phyloP scores from a whole-genome alignment of 495 filamentous ascomycete species.

The Aspergillus mulundensis region DNA sequence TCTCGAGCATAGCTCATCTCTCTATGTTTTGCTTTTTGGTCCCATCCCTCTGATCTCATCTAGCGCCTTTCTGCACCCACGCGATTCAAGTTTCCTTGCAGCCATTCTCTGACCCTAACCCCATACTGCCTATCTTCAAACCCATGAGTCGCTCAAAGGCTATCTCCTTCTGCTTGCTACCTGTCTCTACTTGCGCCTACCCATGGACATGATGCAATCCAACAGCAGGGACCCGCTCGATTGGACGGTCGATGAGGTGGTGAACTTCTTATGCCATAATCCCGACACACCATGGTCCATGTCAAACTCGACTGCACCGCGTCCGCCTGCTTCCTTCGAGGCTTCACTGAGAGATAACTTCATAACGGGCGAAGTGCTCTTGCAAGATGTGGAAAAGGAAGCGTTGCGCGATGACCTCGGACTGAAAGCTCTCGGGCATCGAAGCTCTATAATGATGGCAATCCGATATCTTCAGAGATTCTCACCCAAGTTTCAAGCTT shows the following conservation, averaged over 20 bases:
- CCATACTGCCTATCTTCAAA: neutral
- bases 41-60: too few species aligned
- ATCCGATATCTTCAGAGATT: conserved; percentile 40
- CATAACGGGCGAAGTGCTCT: conserved; percentile 58
- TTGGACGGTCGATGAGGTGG: conserved; percentile 64
- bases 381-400: conserved; percentile 44
- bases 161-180: neutral
- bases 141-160: neutral
- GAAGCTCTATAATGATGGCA: conserved; percentile 40
- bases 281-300: conserved; percentile 41
- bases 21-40: too few species aligned
- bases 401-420: conserved; percentile 49
- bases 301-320: conserved; percentile 23
- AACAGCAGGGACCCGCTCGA: conserved; percentile 54
- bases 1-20: too few species aligned
- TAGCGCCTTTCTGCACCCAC: too few species aligned
- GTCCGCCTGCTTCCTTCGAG: conserved; percentile 50
- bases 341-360: conserved; percentile 51
- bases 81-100: too few species aligned
- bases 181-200: too few species aligned
- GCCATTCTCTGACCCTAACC: too few species aligned
- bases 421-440: conserved; percentile 43
- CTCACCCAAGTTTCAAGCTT: conserved; percentile 38
- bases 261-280: conserved; percentile 57
- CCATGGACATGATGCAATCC: conserved; percentile 11